Conservation (phyloP, 2,329 filamentous ascomycete species). For the Pestalotiopsis fici region DNA sequence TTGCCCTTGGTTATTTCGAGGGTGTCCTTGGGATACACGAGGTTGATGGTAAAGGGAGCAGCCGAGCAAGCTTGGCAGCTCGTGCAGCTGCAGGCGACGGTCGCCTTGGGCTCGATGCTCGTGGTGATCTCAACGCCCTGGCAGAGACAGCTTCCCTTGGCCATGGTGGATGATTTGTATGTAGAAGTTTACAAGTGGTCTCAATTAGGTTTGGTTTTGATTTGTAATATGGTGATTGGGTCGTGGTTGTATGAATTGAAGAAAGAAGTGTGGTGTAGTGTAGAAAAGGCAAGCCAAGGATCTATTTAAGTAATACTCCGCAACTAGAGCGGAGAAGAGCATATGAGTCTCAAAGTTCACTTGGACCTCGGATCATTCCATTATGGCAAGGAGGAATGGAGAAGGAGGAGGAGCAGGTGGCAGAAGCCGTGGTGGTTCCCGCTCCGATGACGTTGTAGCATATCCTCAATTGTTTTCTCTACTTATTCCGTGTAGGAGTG, state of each 20-base stretch:
- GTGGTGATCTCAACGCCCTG: conserved; percentile 7
- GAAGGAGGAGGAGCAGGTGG: too few species aligned
- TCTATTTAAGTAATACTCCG: too few species aligned
- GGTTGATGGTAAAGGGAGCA: conserved; percentile 8
- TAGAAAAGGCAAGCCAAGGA: too few species aligned
- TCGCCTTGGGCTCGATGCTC: conserved; percentile 5
- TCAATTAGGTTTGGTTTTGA: neutral
- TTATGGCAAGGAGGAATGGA: neutral
- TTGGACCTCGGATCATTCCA: neutral
- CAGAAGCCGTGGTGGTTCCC: too few species aligned
- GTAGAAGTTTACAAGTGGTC: neutral
- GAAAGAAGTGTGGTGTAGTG: too few species aligned
- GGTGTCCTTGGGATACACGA: conserved; percentile 10
- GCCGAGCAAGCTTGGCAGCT: conserved; percentile 10
- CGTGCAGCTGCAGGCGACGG: conserved; percentile 11
- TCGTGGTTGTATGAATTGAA: too few species aligned
- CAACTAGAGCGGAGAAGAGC: too few species aligned
- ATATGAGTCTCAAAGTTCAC: neutral
- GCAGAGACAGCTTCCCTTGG: conserved; percentile 11
- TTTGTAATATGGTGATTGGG: too few species aligned
- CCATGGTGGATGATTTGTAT: neutral
- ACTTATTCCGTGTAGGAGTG: neutral
- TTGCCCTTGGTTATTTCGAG: conserved; percentile 8
- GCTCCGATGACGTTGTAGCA: neutral
- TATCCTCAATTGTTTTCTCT: neutral